A percentile compares a stretch with the other conserved stretches of the same genome.
Conservation (phyloP, 2,329 filamentous ascomycete genomes). For the Paradendryphiella salina region DNA sequence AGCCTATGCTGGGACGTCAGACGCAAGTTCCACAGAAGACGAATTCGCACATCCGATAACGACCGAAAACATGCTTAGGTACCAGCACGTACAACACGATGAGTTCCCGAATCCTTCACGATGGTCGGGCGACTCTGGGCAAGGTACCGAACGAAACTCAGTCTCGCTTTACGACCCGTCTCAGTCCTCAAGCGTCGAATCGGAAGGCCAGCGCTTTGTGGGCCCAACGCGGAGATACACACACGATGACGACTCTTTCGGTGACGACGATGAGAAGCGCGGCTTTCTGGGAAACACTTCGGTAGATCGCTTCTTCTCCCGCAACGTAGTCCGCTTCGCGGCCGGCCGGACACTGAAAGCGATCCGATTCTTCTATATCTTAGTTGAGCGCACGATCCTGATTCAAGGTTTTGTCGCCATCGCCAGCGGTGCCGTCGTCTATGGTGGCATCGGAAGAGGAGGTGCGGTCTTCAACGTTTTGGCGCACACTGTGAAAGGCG, state of each 20-base stretch:
- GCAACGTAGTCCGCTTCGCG: slow-evolving; percentile 59
- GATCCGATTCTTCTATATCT: slow-evolving; percentile 64
- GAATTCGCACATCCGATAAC: slow-evolving; percentile 37
- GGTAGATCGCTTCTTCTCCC: slow-evolving; percentile 57
- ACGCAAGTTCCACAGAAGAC: slow-evolving; percentile 27
- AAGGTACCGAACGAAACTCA: slow-evolving; percentile 72
- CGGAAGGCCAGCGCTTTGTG: slow-evolving; percentile 45
- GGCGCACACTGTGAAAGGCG: slow-evolving; percentile 92
- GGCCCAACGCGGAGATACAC: slow-evolving; percentile 44
- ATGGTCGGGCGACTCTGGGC: slow-evolving; percentile 54
- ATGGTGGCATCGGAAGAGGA: slow-evolving; percentile 79
- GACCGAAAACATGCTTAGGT: slow-evolving; percentile 44
- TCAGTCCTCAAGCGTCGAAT: slow-evolving; percentile 61
- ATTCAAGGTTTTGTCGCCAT: slow-evolving; percentile 76
- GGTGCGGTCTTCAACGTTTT: slow-evolving; percentile 76
- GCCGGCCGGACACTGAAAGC: slow-evolving; percentile 60
- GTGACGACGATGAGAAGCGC: slow-evolving; percentile 50
- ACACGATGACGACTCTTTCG: slow-evolving; percentile 53
- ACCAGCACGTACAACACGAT: slow-evolving; percentile 45
- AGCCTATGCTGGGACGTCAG: slow-evolving; percentile 58
- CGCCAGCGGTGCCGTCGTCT: slow-evolving; percentile 72
- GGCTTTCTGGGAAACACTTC: slow-evolving; percentile 53
- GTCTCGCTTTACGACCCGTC: slow-evolving; percentile 68
- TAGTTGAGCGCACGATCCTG: slow-evolving; percentile 76
- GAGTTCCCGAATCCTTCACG: slow-evolving; percentile 33